A percentile compares a stretch with the other conserved stretches of the same genome.
These are phyloP conservation scores for Wickerhamomyces mucosus DNA, from an alignment of 805 yeast species.

Conservation along the genomic window DNA sequence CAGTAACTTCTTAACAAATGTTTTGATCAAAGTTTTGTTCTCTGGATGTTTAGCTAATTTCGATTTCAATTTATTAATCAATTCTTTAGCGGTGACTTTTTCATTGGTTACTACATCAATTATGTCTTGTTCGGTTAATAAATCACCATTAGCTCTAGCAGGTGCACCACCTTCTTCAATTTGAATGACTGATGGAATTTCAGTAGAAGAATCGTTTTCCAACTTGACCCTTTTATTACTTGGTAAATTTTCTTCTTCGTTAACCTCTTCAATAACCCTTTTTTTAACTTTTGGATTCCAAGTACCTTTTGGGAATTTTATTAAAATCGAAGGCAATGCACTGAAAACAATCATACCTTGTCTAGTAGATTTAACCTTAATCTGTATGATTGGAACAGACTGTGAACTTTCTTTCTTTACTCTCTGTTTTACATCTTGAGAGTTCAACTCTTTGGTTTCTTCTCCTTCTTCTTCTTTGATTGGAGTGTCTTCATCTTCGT, in stretches of 20 bases:
- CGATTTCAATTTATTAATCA: slow-evolving; percentile 49
- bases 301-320: slow-evolving; percentile 66
- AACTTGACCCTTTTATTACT: slow-evolving; percentile 31
- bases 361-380: slow-evolving; percentile 36
- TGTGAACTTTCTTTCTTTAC: too few species aligned
- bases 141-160: slow-evolving; percentile 12
- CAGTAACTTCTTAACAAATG: slow-evolving; percentile 46
- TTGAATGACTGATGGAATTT: slow-evolving; percentile 2
- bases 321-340: slow-evolving; percentile 51
- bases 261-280: slow-evolving; percentile 22
- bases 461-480: slow-evolving; percentile 30
- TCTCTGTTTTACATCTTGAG: slow-evolving; percentile 18
- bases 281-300: slow-evolving; percentile 64
- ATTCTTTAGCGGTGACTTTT: slow-evolving; percentile 45
- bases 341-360: slow-evolving; percentile 51
- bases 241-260: slow-evolving; percentile 16
- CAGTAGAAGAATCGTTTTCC: slow-evolving; percentile 20
- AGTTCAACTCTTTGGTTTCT: slow-evolving; percentile 19
- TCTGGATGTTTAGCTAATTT: slow-evolving; percentile 57
- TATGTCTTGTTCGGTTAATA: slow-evolving; percentile 68
- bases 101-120: slow-evolving; percentile 43
- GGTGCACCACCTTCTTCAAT: slow-evolving; percentile 7
- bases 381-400: slow-evolving; percentile 2
- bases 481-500: slow-evolving; percentile 40
- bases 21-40: slow-evolving; percentile 51